Evolutionary conservation across 2,329 filamentous ascomycete species (phyloP).

Genomic region (Stenocarpella maydis): DNA sequence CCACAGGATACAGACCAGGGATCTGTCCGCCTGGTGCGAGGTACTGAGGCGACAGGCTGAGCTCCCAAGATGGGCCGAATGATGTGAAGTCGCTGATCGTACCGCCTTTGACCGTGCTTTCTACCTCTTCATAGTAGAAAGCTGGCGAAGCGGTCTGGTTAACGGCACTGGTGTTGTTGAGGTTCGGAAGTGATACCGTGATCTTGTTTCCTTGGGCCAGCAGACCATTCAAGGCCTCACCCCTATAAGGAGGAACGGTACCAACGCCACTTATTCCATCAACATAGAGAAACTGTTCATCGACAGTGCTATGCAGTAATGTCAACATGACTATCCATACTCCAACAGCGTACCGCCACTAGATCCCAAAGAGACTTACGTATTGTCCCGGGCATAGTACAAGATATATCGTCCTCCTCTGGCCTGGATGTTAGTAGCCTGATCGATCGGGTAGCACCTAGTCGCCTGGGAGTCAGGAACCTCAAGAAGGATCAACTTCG

Average conservation of each 20-base stretch:
- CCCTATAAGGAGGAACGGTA: not conserved
- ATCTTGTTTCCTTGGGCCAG: conserved; percentile 2
- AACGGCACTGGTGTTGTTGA: not conserved
- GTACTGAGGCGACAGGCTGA: not conserved
- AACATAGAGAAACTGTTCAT: conserved; percentile 14
- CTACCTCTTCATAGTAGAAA: conserved; percentile 15
- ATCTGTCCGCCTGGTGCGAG: conserved; percentile 12
- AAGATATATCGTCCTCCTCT: conserved; percentile 2
- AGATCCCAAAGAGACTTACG: not conserved
- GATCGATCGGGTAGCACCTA: conserved; percentile 6
- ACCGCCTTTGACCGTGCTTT: not conserved
- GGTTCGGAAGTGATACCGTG: conserved; percentile 4
- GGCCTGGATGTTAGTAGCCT: conserved; percentile 5
- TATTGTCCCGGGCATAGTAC: conserved; percentile 9
- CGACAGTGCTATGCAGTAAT: not conserved
- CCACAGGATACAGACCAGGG: conserved; percentile 6
- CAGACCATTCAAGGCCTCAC: conserved; percentile 1
- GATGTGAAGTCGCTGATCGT: conserved; percentile 4
- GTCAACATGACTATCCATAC: not conserved
- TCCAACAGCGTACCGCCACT: not conserved
- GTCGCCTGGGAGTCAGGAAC: conserved; percentile 4
- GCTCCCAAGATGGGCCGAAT: conserved; percentile 12
- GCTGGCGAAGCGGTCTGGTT: conserved; percentile 1
- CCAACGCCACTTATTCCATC: conserved; percentile 9
- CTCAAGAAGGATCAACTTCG: conserved; percentile 12